Percentiles rank a stretch among this genome's conserved stretches.
Evolutionary conservation across 225 moss, liverwort and hornwort species (phyloP).

Genomic region (Physcomitrium patens): DNA sequence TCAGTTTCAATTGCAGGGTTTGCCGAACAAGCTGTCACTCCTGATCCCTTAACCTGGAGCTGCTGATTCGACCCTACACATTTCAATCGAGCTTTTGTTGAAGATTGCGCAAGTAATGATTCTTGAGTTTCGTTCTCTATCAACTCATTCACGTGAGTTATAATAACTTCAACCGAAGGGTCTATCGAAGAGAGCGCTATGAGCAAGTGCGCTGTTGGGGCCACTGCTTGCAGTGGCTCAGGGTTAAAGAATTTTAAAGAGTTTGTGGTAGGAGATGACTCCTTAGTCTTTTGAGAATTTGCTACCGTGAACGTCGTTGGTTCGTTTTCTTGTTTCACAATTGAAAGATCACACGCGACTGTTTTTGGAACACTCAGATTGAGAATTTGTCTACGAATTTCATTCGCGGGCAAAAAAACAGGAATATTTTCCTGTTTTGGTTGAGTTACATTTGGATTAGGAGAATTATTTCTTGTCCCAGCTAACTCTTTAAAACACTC

Average conservation of each 20-base stretch:
- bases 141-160: neutral
- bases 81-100: neutral
- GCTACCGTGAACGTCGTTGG: neutral
- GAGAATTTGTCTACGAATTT: no score
- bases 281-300: neutral
- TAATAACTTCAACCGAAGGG: neutral
- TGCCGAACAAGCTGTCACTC: no score
- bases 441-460: no score
- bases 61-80: no score
- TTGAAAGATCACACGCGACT: conserved; percentile 31
- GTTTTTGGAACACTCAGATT: no score
- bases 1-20: neutral
- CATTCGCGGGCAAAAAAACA: no score
- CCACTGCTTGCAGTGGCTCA: conserved; percentile 41
- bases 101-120: conserved; percentile 34
- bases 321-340: conserved; percentile 43
- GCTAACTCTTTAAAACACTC: no score
- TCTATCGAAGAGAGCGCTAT: neutral
- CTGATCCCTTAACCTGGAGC: no score
- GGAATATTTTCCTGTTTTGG: no score
- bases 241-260: conserved; percentile 44
- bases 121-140: conserved; percentile 1
- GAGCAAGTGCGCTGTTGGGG: conserved; percentile 16
- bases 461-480: no score
- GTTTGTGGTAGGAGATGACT: neutral